phyloP scores from a whole-genome alignment of 257 asterid species.

The Cordia subcordata region DNA sequence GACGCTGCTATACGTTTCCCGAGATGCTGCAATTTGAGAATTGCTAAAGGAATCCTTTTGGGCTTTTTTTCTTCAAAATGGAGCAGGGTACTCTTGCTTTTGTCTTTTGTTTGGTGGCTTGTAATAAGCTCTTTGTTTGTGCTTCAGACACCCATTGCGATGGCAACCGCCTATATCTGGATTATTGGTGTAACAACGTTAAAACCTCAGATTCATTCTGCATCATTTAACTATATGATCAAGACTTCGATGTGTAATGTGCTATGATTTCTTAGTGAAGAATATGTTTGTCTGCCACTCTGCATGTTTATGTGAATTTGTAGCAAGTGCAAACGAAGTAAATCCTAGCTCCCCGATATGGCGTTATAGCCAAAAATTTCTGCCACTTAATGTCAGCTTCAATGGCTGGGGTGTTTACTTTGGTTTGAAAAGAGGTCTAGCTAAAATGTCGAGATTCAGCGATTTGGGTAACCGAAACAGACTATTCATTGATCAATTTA shows the following conservation, averaged over 20 bases:
- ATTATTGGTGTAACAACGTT: background rate
- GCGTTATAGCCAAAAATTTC: no score
- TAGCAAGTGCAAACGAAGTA: background rate
- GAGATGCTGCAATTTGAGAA: background rate
- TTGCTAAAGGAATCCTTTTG: background rate
- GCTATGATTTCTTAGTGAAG: background rate
- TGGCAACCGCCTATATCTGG: background rate
- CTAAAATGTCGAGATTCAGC: no score
- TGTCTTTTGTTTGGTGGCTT: conserved; percentile 3
- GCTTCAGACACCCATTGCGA: no score
- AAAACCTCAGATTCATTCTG: background rate
- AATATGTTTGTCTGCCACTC: background rate
- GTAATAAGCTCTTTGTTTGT: conserved; percentile 12
- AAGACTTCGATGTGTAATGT: background rate
- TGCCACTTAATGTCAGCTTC: no score
- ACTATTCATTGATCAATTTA: no score
- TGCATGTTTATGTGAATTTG: background rate
- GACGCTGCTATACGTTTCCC: conserved; percentile 2
- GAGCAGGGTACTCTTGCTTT: background rate
- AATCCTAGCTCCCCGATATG: no score
- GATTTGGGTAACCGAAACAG: no score
- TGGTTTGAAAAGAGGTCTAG: no score
- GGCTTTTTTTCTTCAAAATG: background rate
- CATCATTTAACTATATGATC: background rate
- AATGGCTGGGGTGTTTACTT: no score